Evolutionary conservation across 495 filamentous ascomycete species (phyloP), one percentile per base, ranked within the genome.

Genomic region (Neurospora sp.): DNA sequence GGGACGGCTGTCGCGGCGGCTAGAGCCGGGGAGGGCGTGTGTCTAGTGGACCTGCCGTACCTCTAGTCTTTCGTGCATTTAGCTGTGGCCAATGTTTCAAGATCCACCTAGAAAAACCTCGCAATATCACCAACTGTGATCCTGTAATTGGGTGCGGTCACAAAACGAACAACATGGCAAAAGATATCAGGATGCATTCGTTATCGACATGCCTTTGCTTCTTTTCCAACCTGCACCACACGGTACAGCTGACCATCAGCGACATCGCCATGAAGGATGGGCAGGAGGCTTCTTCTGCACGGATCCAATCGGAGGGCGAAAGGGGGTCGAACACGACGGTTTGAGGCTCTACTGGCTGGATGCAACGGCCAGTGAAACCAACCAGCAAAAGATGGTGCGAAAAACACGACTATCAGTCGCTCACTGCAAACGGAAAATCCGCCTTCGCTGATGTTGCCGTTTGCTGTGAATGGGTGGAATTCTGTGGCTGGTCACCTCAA

Each of bases 1-100:
- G 78, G 77, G 77, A 77, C 76, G 75, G 75, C 70, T 70, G 66
- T 69, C 27, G 74, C 74, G 31, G 74, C 59, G 66, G 69, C 38
- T 70, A 71, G 71, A 27, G 70, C 20, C 31, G 41, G 48, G 5
- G 69, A 39, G 69, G 44, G 69, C 11, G 62, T 70, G 72, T 41
- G 23, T 16, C 54, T 70, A 70, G 12, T 27, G 66, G 42, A 31
- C 16, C 71, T 71, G 66, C 16, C 23, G 72, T 54, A 66, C 40
- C 35, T 35, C 35, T 35, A 35, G 35, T 11, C 12, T 54, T n/a
- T 48, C n/a, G n/a, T 48, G 42, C 16, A 46, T 46, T 46, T 46
- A 48, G n/a, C 44, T n/a, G n/a, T 48, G 44, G 20, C 40, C 31
- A 31, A 31, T 31, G 31, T 31, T 31, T 31, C 31, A 39, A 35